A percentile compares a stretch with the other conserved stretches of the same genome.
phyloP scores from a whole-genome alignment of 2,329 filamentous ascomycete genomes.

The Talaromyces sp. region DNA sequence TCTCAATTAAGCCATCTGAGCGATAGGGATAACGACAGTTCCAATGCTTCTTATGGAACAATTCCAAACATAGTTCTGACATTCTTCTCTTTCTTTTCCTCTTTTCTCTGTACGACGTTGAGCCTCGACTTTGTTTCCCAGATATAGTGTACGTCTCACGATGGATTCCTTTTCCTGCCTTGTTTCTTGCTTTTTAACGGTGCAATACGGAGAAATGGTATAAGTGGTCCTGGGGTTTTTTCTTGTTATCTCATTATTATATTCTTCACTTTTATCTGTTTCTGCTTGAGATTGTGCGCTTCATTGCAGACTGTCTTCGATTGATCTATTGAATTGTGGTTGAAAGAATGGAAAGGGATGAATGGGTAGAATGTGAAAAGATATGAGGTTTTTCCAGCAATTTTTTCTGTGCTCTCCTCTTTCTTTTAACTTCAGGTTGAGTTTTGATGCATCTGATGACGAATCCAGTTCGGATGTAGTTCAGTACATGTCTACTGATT shows the following conservation, averaged over 20 bases:
- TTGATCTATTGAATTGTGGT: neutral
- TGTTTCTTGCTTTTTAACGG: neutral
- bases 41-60: neutral
- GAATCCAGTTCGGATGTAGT: too few species aligned
- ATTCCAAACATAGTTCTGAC: neutral
- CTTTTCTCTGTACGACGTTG: neutral
- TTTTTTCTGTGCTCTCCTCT: neutral
- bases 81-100: neutral
- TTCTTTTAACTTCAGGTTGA: neutral
- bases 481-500: too few species aligned
- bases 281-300: neutral
- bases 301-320: neutral
- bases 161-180: neutral
- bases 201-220: slow-evolving; percentile 15
- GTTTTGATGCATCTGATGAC: neutral
- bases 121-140: neutral
- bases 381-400: neutral
- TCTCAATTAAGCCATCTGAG: slow-evolving; percentile 27
- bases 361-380: slow-evolving; percentile 1
- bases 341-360: neutral
- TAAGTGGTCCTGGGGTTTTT: neutral
- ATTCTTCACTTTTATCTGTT: neutral
- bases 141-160: slow-evolving; percentile 13
- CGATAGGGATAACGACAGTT: neutral
- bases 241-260: neutral